Conservation (phyloP, 1,139 yeast species). For the Geotrichum phurueaensis region DNA sequence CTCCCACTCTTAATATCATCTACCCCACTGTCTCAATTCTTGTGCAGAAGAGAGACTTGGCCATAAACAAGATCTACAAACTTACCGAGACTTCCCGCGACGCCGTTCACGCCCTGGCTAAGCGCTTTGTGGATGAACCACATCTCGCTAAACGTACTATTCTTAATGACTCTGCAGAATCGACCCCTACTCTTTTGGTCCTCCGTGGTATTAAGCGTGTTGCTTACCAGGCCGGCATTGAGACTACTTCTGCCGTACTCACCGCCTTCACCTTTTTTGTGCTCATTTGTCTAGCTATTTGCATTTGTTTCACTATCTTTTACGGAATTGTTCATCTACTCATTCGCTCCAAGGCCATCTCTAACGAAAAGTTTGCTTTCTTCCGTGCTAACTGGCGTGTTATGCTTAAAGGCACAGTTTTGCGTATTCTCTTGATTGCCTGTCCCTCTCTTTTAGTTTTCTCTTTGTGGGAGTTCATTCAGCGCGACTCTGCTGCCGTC, state of each 20-base stretch:
- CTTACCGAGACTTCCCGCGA: conserved; percentile 10
- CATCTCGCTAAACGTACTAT: conserved; percentile 6
- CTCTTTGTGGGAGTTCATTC: conserved; percentile 85
- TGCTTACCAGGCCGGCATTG: conserved; percentile 78
- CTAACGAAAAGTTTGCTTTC: conserved; percentile 38
- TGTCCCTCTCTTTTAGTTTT: conserved; percentile 71
- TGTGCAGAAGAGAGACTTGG: conserved; percentile 53
- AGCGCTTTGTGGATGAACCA: not conserved
- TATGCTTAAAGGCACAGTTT: conserved; percentile 80
- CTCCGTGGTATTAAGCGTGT: conserved; percentile 90
- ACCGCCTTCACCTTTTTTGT: conserved; percentile 82
- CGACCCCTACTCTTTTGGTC: conserved; percentile 39
- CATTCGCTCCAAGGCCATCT: conserved; percentile 9
- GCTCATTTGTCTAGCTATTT: conserved; percentile 46
- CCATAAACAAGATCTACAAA: not conserved
- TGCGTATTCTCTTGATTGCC: conserved; percentile 53
- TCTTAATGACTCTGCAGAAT: conserved; percentile 15
- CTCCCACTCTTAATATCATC: conserved; percentile 62
- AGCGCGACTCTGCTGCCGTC: conserved; percentile 79
- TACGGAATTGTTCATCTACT: conserved; percentile 22
- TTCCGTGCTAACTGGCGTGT: conserved; percentile 72
- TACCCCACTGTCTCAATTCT: conserved; percentile 52
- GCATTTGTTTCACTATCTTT: conserved; percentile 25
- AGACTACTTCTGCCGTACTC: conserved; percentile 74
- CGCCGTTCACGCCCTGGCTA: conserved; percentile 8